Evolutionary conservation across 2,329 filamentous ascomycete genomes (phyloP).

Genomic region (Cadophora sp.): DNA sequence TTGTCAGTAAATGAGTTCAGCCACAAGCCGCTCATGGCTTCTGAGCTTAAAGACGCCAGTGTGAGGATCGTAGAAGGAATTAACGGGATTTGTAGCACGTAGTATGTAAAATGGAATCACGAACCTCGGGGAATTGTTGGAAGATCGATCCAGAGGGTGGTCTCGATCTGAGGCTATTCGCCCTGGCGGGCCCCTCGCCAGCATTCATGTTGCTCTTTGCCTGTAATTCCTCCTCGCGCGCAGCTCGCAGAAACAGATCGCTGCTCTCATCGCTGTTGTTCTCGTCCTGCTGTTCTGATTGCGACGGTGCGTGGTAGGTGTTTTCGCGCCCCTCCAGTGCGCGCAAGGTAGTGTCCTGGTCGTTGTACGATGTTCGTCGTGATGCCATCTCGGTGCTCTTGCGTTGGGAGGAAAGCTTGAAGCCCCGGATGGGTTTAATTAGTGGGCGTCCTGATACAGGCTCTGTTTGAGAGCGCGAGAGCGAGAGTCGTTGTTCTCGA

Average conservation of each 20-base stretch:
- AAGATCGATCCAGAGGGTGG: constrained; percentile 1
- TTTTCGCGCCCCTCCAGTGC: constrained; percentile 36
- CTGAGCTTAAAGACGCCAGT: constrained; percentile 13
- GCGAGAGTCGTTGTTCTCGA: constrained; percentile 20
- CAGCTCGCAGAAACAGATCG: constrained; percentile 43
- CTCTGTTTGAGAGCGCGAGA: constrained; percentile 22
- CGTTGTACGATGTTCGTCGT: constrained; percentile 33
- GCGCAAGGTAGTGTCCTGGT: constrained; percentile 39
- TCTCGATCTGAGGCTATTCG: constrained; percentile 39
- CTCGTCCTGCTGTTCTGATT: constrained; percentile 38
- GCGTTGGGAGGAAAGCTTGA: constrained; percentile 39
- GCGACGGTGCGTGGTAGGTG: constrained; percentile 24
- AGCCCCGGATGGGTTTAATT: constrained; percentile 40
- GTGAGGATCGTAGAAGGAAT: constrained; percentile 19
- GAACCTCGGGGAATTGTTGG: constrained; percentile 21
- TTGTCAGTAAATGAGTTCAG: constrained; percentile 32
- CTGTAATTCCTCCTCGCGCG: constrained; percentile 40
- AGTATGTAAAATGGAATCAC: constrained; percentile 14
- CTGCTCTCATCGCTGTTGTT: constrained; percentile 43
- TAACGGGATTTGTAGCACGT: constrained; percentile 17
- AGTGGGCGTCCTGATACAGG: constrained; percentile 31
- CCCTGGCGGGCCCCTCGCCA: constrained; percentile 27
- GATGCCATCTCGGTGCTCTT: constrained; percentile 37
- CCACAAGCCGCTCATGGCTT: constrained; percentile 27
- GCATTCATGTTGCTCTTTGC: constrained; percentile 27